Percentiles rank a stretch among this genome's conserved stretches.
Evolutionary conservation across 768 basidiomycete genomes (phyloP).

Genomic region (Rhodotorula paludigena): DNA sequence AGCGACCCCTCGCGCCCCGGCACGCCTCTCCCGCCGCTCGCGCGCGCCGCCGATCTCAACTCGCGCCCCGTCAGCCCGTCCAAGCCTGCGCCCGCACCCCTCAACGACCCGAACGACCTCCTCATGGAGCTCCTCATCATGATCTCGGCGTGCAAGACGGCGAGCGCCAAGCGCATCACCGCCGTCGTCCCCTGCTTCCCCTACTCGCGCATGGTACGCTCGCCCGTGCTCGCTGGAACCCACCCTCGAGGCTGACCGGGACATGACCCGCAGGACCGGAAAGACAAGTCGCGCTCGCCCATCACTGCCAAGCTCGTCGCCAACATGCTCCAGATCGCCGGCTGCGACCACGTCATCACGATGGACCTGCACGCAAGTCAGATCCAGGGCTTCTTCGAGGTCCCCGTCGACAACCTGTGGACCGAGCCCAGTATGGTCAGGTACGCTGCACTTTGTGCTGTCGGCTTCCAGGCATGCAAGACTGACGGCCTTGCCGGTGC

Average conservation of each 20-base stretch:
- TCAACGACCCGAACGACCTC: conserved; percentile 86
- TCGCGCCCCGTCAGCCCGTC: conserved; percentile 18
- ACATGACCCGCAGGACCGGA: conserved; percentile 72
- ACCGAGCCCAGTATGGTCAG: conserved; percentile 91
- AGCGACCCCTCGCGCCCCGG: conserved; percentile 24
- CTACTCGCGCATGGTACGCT: conserved; percentile 61
- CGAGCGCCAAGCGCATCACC: conserved; percentile 71
- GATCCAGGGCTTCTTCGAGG: conserved; percentile 98
- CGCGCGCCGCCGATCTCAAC: conserved; percentile 19
- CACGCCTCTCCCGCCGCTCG: conserved; percentile 24
- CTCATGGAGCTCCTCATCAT: conserved; percentile 98
- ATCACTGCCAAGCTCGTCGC: conserved; percentile 98
- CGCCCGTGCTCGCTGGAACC: not conserved
- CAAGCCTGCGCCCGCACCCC: conserved; percentile 44
- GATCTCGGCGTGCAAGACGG: conserved; percentile 96
- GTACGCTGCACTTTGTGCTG: not conserved
- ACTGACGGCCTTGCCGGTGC: not conserved
- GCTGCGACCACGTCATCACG: conserved; percentile 98
- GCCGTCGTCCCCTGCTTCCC: conserved; percentile 98
- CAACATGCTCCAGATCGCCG: conserved; percentile 94
- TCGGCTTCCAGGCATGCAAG: too few relatives aligned
- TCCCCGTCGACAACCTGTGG: conserved; percentile 95
- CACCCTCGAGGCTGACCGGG: too few relatives aligned
- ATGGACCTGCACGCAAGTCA: conserved; percentile 97
- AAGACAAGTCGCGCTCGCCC: conserved; percentile 89